These are phyloP conservation scores for Populus tomentosa DNA, from an alignment of 441 rosid genomes.

Conservation along the genomic window DNA sequence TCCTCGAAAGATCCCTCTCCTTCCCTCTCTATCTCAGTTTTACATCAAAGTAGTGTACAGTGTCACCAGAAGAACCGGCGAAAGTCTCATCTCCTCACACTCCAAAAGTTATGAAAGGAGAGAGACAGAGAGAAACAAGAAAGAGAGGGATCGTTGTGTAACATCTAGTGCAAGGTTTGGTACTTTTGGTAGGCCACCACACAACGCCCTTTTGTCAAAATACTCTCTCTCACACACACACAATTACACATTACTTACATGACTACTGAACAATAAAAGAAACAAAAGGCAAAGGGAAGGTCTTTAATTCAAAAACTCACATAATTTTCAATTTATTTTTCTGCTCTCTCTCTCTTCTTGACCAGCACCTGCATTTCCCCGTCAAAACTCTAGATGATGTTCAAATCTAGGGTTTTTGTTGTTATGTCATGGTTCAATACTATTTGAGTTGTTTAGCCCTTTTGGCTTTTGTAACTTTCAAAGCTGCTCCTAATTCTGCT, in stretches of 20 bases:
- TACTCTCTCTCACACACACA: neutral
- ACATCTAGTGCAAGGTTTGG: slow-evolving; percentile 22
- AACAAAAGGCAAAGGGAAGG: slow-evolving; percentile 20
- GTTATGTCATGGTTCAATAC: slow-evolving; percentile 5
- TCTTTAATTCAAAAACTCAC: slow-evolving; percentile 22
- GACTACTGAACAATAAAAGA: slow-evolving; percentile 13
- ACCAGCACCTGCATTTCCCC: slow-evolving; percentile 30
- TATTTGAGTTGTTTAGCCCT: slow-evolving; percentile 4
- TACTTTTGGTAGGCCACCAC: slow-evolving; percentile 30
- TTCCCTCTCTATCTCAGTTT: neutral
- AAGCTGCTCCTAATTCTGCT: slow-evolving; percentile 9
- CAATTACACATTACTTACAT: slow-evolving; percentile 1
- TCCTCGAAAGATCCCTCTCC: neutral
- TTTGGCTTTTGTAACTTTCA: slow-evolving; percentile 4
- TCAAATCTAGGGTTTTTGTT: slow-evolving; percentile 47
- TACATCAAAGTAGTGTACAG: neutral
- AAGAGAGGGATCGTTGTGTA: neutral
- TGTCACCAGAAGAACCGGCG: neutral
- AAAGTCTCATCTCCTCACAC: neutral
- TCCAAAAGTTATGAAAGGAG: neutral
- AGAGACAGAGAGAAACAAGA: neutral
- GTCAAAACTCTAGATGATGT: slow-evolving; percentile 54
- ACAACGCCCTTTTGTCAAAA: slow-evolving; percentile 12
- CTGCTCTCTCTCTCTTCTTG: slow-evolving; percentile 8
- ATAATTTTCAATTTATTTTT: slow-evolving; percentile 26